Conservation (phyloP, 352 stramenopile species). For the Phytophthora citrophthora region DNA sequence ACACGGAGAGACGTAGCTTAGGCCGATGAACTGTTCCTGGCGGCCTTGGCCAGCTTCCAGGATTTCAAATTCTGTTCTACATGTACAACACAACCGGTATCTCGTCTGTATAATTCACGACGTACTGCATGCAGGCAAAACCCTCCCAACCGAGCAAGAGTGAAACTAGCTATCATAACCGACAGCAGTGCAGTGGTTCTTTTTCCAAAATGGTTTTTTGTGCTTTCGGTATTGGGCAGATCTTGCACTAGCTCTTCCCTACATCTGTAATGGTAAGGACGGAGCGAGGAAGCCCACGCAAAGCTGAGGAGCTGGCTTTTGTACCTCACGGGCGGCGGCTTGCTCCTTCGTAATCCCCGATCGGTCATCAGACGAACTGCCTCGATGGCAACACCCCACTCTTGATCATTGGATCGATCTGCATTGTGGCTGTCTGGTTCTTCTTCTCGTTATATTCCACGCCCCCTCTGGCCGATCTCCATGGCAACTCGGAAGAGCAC, state of each 20-base stretch:
- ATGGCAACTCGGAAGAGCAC: conserved; percentile 5
- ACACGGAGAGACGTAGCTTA: background rate
- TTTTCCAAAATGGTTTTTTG: background rate
- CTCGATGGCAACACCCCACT: conserved; percentile 19
- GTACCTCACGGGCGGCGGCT: conserved; percentile 7
- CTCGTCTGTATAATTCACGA: too few species aligned
- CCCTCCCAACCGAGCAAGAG: too few species aligned
- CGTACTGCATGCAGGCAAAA: too few species aligned
- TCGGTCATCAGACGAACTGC: conserved; percentile 30
- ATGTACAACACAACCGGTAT: too few species aligned
- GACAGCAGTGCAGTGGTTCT: too few species aligned
- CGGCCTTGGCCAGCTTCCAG: background rate
- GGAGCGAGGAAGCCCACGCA: conserved; percentile 14
- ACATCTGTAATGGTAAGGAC: conserved; percentile 34
- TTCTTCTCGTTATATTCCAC: conserved; percentile 4
- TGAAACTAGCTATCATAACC: too few species aligned
- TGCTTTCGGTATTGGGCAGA: conserved; percentile 10
- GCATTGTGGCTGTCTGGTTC: conserved; percentile 10
- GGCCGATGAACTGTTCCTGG: background rate
- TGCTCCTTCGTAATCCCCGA: conserved; percentile 28
- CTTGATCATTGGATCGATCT: conserved; percentile 26
- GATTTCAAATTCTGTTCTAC: background rate
- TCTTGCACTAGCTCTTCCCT: conserved; percentile 23
- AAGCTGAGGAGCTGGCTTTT: conserved; percentile 11
- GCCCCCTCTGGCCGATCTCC: conserved; percentile 11